Evolutionary conservation across 2,329 filamentous ascomycete species (phyloP).

Genomic region (Daldinia eschscholtzii): DNA sequence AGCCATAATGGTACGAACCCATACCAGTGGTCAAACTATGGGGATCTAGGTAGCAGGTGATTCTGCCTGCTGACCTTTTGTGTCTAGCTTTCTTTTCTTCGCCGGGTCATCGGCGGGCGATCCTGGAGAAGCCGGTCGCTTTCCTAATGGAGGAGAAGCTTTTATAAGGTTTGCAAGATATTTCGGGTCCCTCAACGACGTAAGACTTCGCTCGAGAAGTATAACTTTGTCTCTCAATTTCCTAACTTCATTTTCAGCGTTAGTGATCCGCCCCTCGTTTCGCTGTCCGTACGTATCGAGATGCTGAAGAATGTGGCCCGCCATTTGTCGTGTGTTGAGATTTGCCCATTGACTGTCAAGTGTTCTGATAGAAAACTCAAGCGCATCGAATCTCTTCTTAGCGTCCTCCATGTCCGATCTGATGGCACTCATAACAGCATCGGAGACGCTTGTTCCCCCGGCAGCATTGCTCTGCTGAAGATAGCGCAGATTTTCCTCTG

Average conservation of each 20-base stretch:
- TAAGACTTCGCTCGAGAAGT: constrained; percentile 1
- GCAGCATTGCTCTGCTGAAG: constrained; percentile 20
- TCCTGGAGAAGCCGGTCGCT: constrained; percentile 29
- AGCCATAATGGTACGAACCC: background rate
- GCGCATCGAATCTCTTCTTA: constrained; percentile 49
- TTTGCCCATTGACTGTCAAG: constrained; percentile 65
- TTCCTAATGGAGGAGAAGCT: constrained; percentile 16
- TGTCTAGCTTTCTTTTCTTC: constrained; percentile 38
- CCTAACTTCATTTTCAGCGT: constrained; percentile 9
- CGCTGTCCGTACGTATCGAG: constrained; percentile 45
- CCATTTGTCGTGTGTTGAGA: constrained; percentile 59
- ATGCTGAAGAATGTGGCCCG: constrained; percentile 55
- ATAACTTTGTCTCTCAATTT: constrained; percentile 11
- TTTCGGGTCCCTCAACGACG: background rate
- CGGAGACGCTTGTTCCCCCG: constrained; percentile 1
- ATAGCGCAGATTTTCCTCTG: constrained; percentile 21
- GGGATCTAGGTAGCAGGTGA: background rate
- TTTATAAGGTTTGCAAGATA: constrained; percentile 12
- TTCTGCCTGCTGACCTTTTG: constrained; percentile 19
- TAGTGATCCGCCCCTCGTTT: constrained; percentile 20
- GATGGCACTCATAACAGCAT: constrained; percentile 37
- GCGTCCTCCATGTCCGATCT: constrained; percentile 48
- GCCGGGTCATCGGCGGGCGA: constrained; percentile 18
- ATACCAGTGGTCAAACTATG: background rate
- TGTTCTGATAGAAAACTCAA: constrained; percentile 55